A percentile compares a stretch with the other conserved stretches of the same genome.
Conservation (phyloP, 2,329 filamentous ascomycete species). For the Ciborinia camelliae region DNA sequence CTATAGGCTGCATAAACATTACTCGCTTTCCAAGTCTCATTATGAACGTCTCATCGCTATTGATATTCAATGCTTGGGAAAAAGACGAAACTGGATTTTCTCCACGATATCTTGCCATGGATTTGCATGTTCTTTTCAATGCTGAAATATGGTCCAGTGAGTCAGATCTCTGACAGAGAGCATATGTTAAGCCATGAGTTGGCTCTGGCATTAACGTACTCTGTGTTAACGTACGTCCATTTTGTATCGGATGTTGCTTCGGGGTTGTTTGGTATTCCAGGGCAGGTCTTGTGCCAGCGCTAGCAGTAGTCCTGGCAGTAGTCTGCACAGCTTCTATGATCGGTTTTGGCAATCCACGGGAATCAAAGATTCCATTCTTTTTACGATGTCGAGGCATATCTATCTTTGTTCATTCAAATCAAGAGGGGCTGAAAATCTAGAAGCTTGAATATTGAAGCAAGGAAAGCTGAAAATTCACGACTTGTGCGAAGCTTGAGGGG, state of each 20-base stretch:
- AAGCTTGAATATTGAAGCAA: constrained; percentile 3
- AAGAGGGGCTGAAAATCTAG: not conserved
- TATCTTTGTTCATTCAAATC: not conserved
- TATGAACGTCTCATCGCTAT: not conserved
- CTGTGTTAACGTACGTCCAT: not conserved
- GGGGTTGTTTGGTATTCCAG: not conserved
- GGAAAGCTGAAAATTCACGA: constrained; percentile 8
- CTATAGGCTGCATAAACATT: not conserved
- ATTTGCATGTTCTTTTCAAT: constrained; percentile 5
- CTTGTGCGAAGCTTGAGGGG: constrained; percentile 8
- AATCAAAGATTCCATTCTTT: not conserved
- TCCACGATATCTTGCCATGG: not conserved
- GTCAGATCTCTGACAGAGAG: not conserved
- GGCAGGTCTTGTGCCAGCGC: not conserved
- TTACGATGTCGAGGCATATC: constrained; percentile 1
- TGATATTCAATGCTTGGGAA: not conserved
- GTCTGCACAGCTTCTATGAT: not conserved
- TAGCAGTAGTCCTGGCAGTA: not conserved
- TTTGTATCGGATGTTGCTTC: not conserved
- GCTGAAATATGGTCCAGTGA: constrained; percentile 5
- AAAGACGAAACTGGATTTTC: not conserved
- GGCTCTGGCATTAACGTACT: constrained; percentile 8
- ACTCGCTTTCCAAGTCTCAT: not conserved
- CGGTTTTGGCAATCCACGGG: not conserved
- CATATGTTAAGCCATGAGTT: constrained; percentile 2